phyloP scores from a whole-genome alignment of 768 basidiomycete species.

The Amanita pallidorosea region DNA sequence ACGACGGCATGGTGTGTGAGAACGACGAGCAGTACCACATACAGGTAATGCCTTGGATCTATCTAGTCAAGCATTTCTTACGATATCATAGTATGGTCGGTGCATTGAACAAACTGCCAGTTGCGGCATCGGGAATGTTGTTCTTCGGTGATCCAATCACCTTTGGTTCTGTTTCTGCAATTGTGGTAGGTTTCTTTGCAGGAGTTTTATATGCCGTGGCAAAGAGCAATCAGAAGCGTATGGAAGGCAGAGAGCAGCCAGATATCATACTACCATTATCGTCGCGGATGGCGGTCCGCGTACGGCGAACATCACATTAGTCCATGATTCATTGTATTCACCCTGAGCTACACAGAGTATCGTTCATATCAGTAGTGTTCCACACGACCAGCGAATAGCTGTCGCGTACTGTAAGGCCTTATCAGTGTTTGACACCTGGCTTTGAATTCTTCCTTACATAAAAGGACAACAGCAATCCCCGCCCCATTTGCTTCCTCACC shows the following conservation, averaged over 20 bases:
- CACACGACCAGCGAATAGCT: too few species aligned
- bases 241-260: conserved; percentile 43
- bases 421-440: background rate
- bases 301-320: background rate
- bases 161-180: conserved; percentile 78
- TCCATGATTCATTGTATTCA: too few species aligned
- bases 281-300: conserved; percentile 31
- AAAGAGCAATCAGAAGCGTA: conserved; percentile 85
- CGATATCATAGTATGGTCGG: conserved; percentile 73
- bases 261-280: conserved; percentile 54
- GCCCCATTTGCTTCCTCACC: conserved; percentile 3
- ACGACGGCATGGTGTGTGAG: conserved; percentile 99
- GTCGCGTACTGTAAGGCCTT: background rate
- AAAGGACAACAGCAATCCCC: background rate
- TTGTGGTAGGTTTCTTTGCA: conserved; percentile 83
- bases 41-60: conserved; percentile 46
- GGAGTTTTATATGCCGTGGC: conserved; percentile 89
- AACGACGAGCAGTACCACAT: conserved; percentile 95
- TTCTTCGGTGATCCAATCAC: conserved; percentile 93
- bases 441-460: conserved; percentile 1
- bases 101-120: conserved; percentile 93
- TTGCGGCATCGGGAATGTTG: conserved; percentile 97
- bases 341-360: too few species aligned
- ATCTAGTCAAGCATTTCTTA: conserved; percentile 6
- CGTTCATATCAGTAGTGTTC: too few species aligned